phyloP scores from a whole-genome alignment of 495 filamentous ascomycete genomes.

The Evansstolkia leycettana region DNA sequence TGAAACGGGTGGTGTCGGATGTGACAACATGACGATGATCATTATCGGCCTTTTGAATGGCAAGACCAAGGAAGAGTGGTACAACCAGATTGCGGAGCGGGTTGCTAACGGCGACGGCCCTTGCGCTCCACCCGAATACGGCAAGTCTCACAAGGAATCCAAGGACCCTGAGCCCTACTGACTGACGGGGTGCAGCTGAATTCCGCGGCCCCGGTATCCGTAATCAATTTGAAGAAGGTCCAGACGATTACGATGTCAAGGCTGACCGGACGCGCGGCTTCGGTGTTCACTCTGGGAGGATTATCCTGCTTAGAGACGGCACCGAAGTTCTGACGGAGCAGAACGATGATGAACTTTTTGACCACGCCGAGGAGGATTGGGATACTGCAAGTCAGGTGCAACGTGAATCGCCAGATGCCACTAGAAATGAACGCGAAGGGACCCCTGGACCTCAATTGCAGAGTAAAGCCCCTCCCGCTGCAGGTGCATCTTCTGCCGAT shows the following conservation, averaged over 20 bases:
- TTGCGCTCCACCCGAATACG: conserved; percentile 98
- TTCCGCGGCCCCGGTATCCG: conserved; percentile 77
- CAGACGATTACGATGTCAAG: conserved; percentile 84
- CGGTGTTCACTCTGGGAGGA: conserved; percentile 58
- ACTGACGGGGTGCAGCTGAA: conserved; percentile 61
- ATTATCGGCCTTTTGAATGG: conserved; percentile 81
- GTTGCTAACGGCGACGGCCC: conserved; percentile 96
- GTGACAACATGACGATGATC: conserved; percentile 99
- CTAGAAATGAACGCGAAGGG: conserved; percentile 40
- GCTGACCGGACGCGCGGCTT: conserved; percentile 50
- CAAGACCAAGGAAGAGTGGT: conserved; percentile 94
- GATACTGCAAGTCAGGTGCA: conserved; percentile 49
- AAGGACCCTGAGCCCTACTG: conserved; percentile 35
- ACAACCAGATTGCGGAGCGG: conserved; percentile 83
- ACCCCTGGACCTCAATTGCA: conserved; percentile 42
- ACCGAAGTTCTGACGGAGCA: conserved; percentile 78
- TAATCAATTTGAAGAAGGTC: conserved; percentile 84
- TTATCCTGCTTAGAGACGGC: conserved; percentile 91
- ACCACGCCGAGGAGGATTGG: conserved; percentile 71
- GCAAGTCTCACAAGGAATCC: conserved; percentile 56
- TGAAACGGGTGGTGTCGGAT: conserved; percentile 94
- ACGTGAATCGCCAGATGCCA: conserved; percentile 23
- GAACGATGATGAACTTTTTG: conserved; percentile 85
- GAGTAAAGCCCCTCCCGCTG: conserved; percentile 11
- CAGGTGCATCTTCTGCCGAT: conserved; percentile 15